A percentile compares a stretch with the other conserved stretches of the same genome.
Evolutionary conservation across 1,284 basidiomycete genomes (phyloP).

Genomic region (Cystobasidiaceae sp.): DNA sequence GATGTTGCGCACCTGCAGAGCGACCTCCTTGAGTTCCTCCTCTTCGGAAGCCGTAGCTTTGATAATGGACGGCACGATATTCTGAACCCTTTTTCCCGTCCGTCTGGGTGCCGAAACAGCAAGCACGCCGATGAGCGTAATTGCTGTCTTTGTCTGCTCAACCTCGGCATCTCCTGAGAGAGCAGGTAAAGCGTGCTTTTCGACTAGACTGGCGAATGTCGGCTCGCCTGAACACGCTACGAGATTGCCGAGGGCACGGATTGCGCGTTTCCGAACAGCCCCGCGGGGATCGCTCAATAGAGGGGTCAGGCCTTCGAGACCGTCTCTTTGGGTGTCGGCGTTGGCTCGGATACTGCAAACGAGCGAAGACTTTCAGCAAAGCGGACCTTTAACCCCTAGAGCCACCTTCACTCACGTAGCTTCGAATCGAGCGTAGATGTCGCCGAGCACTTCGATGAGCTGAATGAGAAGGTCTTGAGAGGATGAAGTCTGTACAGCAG

Average conservation of each 20-base stretch:
- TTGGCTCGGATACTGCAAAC: constrained; percentile 55
- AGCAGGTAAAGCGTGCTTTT: constrained; percentile 58
- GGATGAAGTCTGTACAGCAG: constrained; percentile 54
- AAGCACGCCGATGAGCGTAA: constrained; percentile 73
- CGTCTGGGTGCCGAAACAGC: constrained; percentile 59
- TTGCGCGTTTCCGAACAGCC: constrained; percentile 83
- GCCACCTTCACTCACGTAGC: constrained; percentile 40
- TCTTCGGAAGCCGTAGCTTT: constrained; percentile 64
- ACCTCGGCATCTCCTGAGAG: constrained; percentile 50
- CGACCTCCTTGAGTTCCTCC: constrained; percentile 71
- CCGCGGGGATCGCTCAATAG: constrained; percentile 69
- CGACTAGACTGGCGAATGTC: constrained; percentile 57
- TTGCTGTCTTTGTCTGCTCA: constrained; percentile 68
- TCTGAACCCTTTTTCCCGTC: constrained; percentile 57
- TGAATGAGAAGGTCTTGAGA: constrained; percentile 82
- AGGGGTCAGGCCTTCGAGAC: constrained; percentile 66
- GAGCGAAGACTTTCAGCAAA: not conserved
- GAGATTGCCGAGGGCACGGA: constrained; percentile 61
- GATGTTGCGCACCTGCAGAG: constrained; percentile 58
- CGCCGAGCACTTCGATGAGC: constrained; percentile 82
- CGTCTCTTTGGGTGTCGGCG: constrained; percentile 51
- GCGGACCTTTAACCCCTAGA: not conserved
- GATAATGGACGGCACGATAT: constrained; percentile 64
- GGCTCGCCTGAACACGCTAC: constrained; percentile 61
- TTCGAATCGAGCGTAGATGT: constrained; percentile 82